Evolutionary conservation across 352 stramenopile species (phyloP), one percentile per base, ranked within the genome.

Genomic region (Aphanomyces astaci): DNA sequence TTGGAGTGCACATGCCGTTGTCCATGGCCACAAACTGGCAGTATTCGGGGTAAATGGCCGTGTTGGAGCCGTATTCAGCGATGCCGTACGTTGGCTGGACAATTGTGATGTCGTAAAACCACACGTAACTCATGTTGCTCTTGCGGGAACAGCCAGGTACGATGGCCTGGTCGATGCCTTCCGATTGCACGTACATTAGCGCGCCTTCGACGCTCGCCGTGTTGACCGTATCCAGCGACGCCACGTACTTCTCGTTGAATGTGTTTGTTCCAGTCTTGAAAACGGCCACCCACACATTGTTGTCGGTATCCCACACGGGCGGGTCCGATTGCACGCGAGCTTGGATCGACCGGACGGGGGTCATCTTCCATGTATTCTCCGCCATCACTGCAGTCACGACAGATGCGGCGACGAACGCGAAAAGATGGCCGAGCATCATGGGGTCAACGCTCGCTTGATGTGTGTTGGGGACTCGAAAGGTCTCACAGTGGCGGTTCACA

Each of bases 131-230:
- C 76, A 92, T 89, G 25, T 72, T 69, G 70, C 85, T 89, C 71
- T 92, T 92, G 57, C 84, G 80, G 43, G 66, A 43, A 69, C 84
- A 92, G 15, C 64, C 53, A 30, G 43, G 54, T 63, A 77, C 73
- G 51, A 79, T 63, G 9, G 49, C 13, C 2, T 66, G 27, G 71
- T 89, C 76, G 65, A 94, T 94, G 32, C 83, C 77, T 64, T 94
- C 85, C 4, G 83, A 81, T 72, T 91, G 83, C 0, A 92, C 82
- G 64, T 88, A 94, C 80, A 86, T 90, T 53, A 94, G 74, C 24
- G 83, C 77, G 7, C 85, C 85, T 64, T 94, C 85, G 2, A 94
- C 81, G 3, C 66, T 83, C 22, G 86, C 86, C 2, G 74, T 88
- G 72, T 94, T 94, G 56, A 90, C 79, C 4, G 80, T 84, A 65